These are phyloP conservation scores for Escovopsis sp. DNA, from an alignment of 2,329 filamentous ascomycete species.

Conservation along the genomic window DNA sequence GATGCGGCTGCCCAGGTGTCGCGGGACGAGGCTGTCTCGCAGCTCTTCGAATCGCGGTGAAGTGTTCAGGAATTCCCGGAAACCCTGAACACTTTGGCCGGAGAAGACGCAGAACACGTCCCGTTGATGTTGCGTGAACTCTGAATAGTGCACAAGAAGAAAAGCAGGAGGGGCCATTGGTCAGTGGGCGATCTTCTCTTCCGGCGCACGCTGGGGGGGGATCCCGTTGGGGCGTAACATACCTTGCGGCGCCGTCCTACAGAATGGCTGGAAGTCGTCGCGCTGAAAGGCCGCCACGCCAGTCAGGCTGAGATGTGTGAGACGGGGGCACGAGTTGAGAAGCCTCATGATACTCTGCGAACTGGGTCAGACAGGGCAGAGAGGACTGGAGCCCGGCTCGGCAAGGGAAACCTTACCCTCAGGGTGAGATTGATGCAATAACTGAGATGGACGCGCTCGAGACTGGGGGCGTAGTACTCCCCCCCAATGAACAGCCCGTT, in stretches of 20 bases:
- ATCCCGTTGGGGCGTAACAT: slow-evolving; percentile 12
- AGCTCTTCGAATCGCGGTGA: slow-evolving; percentile 31
- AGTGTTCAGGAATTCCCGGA: slow-evolving; percentile 65
- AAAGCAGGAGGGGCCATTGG: background rate
- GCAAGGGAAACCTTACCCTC: slow-evolving; percentile 39
- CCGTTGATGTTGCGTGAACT: slow-evolving; percentile 91
- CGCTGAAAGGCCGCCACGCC: slow-evolving; percentile 83
- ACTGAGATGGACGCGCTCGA: slow-evolving; percentile 91
- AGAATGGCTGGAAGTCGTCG: slow-evolving; percentile 72
- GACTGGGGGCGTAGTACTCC: slow-evolving; percentile 45
- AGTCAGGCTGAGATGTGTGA: slow-evolving; percentile 89
- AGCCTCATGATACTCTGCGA: slow-evolving; percentile 73
- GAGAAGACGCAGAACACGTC: slow-evolving; percentile 97
- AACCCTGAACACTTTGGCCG: slow-evolving; percentile 61
- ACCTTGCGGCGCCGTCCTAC: slow-evolving; percentile 69
- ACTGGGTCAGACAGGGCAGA: slow-evolving; percentile 8
- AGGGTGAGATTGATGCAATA: slow-evolving; percentile 82
- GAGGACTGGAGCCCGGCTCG: background rate
- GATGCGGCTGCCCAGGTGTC: slow-evolving; percentile 6
- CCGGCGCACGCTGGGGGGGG: no score
- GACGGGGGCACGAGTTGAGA: slow-evolving; percentile 77
- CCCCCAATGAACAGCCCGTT: slow-evolving; percentile 32
- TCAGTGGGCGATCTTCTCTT: slow-evolving; percentile 12
- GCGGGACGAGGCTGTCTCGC: slow-evolving; percentile 18
- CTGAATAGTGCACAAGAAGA: slow-evolving; percentile 26